phyloP scores from a whole-genome alignment of 2,329 filamentous ascomycete genomes.

The Lojkania enalia region DNA sequence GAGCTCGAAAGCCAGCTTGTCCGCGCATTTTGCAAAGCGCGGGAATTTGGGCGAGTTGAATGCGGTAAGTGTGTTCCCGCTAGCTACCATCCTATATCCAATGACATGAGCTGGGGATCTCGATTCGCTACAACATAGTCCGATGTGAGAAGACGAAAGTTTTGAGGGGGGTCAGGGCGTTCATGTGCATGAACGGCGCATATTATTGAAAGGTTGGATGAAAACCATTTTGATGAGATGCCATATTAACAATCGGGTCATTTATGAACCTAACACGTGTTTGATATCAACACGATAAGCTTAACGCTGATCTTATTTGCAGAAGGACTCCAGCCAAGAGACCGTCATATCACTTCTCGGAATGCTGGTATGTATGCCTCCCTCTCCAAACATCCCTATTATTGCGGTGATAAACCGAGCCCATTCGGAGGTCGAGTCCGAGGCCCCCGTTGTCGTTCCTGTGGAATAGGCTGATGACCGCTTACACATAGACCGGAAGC shows the following conservation, averaged over 20 bases:
- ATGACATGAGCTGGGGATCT: too few relatives aligned
- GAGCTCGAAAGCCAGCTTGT: slow-evolving; percentile 86
- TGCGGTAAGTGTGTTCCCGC: slow-evolving; percentile 68
- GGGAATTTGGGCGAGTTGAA: slow-evolving; percentile 93
- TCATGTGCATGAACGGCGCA: not conserved
- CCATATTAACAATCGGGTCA: not conserved
- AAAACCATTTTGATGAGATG: not conserved
- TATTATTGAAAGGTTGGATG: not conserved
- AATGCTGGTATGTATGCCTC: slow-evolving; percentile 63
- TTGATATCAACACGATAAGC: slow-evolving; percentile 11
- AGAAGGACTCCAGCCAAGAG: slow-evolving; percentile 92
- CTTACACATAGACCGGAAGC: slow-evolving; percentile 70
- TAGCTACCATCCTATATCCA: too few relatives aligned
- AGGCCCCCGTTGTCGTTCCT: too few relatives aligned
- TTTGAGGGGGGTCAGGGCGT: too few relatives aligned
- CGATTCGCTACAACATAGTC: too few relatives aligned
- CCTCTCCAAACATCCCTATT: slow-evolving; percentile 5
- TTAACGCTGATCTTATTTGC: slow-evolving; percentile 21
- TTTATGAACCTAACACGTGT: not conserved
- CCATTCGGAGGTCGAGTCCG: not conserved
- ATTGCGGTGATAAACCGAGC: not conserved
- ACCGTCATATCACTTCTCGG: slow-evolving; percentile 88
- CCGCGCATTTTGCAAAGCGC: slow-evolving; percentile 84
- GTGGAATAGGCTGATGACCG: too few relatives aligned
- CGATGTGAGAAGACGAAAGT: too few relatives aligned